phyloP scores from a whole-genome alignment of 1,139 yeast species.

The Arxiozyma slooffiae region DNA sequence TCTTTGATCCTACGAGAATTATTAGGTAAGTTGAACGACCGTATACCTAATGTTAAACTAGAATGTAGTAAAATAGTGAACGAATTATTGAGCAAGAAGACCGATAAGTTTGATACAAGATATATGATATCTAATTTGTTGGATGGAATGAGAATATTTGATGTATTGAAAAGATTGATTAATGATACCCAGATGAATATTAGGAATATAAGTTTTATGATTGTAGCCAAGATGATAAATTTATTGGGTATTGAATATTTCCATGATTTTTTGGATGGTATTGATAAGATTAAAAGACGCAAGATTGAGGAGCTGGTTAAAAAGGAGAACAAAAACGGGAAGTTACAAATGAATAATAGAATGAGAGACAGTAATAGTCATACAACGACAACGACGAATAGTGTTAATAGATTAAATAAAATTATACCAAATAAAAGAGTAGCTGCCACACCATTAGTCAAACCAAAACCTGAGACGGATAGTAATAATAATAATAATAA shows the following conservation, averaged over 20 bases:
- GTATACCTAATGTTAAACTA: conserved; percentile 75
- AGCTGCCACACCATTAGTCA: conserved; percentile 10
- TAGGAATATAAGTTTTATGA: conserved; percentile 67
- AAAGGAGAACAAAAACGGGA: no score
- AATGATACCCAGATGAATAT: conserved; percentile 81
- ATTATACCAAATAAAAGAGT: conserved; percentile 3
- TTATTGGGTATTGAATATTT: conserved; percentile 63
- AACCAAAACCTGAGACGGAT: no score
- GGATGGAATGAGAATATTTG: conserved; percentile 31
- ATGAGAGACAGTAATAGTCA: no score
- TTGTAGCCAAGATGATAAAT: conserved; percentile 76
- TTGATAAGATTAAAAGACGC: conserved; percentile 64
- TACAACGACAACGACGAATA: no score
- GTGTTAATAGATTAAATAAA: not conserved
- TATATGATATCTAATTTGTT: not conserved
- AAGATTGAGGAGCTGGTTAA: conserved; percentile 50
- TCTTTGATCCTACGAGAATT: conserved; percentile 42
- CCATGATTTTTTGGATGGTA: conserved; percentile 33
- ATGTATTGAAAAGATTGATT: conserved; percentile 31
- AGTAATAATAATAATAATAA: no score
- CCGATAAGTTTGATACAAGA: not conserved
- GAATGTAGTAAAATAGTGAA: conserved; percentile 58
- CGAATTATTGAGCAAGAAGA: conserved; percentile 31
- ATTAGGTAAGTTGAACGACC: conserved; percentile 53
- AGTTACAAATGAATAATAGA: no score